Base-by-base conservation (phyloP, 495 filamentous ascomycete genomes). In the Penicillium silybi region DNA sequence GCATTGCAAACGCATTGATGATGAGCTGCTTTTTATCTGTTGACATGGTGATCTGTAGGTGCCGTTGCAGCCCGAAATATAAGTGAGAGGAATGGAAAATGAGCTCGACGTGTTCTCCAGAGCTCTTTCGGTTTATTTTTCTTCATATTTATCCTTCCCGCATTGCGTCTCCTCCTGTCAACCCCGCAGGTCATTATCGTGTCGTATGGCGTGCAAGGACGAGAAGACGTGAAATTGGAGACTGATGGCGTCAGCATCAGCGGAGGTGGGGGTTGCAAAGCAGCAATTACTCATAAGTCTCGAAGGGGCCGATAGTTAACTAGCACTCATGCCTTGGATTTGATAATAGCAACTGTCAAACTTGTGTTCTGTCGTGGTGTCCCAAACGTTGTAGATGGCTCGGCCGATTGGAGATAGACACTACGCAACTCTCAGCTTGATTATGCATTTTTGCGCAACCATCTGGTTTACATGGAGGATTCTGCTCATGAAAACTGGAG, bases 1-100 rank as follows among this genome's bases (percentile, higher is more conserved):
- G 69, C 70, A 73, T 73, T 7, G 78, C 77, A 62, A 83, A 83
- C 26, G 80, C 80, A 62, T 83, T 83, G 57, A 82, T 67, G 41
- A 82, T 77, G 37, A 81, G 64, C 44, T 76, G 71, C 58, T 81
- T 82, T 29, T 70, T 69, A 32, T 55, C 50, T 47, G 53, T 40
- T 44, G 58, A 57, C 32, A 27, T 50, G 23, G 25, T 41, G 47
- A 27, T 48, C 3, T 40, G 17, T 15, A 10, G 35, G 2, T 26
- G 16, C 13, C n/a, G 20, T 41, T 43, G 34, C 13, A 18, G 15
- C 20, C 7, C 7, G 22, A 32, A 40, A 13, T 41, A 27, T n/a
- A 15, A 25, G 15, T 11, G 19, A 11, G 20, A 9, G 37, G 29
- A 50, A 41, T 42, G 37, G 34, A 13, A 13, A n/a, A 15, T 16